phyloP scores from a whole-genome alignment of 192 early-diverging fungal species.

The Coemansia sp. region DNA sequence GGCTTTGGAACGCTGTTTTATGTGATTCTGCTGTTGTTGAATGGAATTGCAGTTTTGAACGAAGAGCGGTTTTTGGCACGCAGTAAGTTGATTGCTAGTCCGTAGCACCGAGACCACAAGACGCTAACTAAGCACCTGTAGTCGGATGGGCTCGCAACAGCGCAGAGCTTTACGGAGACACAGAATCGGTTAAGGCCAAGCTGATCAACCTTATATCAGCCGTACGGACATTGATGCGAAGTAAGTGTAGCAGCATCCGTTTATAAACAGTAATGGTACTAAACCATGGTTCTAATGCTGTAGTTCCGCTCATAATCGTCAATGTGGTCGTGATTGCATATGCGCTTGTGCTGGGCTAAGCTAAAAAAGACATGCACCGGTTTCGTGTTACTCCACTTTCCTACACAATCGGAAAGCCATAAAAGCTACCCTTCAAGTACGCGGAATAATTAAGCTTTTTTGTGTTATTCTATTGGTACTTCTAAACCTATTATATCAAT shows the following conservation, averaged over 20 bases:
- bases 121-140: slow-evolving; percentile 28
- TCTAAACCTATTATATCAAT: too few species aligned
- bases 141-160: slow-evolving; percentile 67
- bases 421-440: too few species aligned
- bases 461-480: too few species aligned
- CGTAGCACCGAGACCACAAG: neutral
- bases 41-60: slow-evolving; percentile 85
- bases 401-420: too few species aligned
- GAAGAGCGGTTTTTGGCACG: slow-evolving; percentile 90
- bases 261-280: too few species aligned
- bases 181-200: slow-evolving; percentile 72
- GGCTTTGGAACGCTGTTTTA: slow-evolving; percentile 78
- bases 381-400: too few species aligned
- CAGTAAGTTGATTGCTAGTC: slow-evolving; percentile 58
- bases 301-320: slow-evolving; percentile 72
- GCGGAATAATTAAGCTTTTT: too few species aligned
- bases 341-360: slow-evolving; percentile 75
- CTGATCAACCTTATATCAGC: slow-evolving; percentile 87
- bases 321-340: slow-evolving; percentile 81
- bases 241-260: slow-evolving; percentile 1
- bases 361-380: neutral
- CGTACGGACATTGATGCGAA: slow-evolving; percentile 82
- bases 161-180: slow-evolving; percentile 62
- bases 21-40: slow-evolving; percentile 75
- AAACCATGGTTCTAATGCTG: neutral